Conservation (phyloP, 257 asterid species). For the Gentiana macrophylla region DNA sequence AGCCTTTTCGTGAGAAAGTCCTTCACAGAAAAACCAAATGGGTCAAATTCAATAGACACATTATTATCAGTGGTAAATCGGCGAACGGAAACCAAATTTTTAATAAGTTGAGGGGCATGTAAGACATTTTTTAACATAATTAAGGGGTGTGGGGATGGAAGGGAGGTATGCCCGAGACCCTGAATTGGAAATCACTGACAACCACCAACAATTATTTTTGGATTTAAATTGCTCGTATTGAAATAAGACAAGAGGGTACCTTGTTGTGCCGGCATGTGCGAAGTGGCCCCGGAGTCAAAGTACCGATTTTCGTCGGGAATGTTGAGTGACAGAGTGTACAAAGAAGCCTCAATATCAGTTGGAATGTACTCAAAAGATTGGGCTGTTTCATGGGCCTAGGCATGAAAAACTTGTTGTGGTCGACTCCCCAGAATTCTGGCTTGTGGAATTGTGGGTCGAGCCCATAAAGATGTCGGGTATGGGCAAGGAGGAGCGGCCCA, state of each 20-base stretch:
- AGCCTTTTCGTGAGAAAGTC: not conserved
- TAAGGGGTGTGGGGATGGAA: not conserved
- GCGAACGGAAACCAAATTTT: not conserved
- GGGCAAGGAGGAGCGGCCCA: too few relatives aligned
- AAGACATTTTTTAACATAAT: not conserved
- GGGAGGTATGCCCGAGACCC: not conserved
- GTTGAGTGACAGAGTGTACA: too few relatives aligned
- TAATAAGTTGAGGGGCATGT: not conserved
- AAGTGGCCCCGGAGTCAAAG: too few relatives aligned
- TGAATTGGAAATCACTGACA: not conserved
- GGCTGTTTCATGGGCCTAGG: too few relatives aligned
- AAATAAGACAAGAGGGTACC: conserved; percentile 2
- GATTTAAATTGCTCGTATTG: not conserved
- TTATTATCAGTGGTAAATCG: conserved; percentile 1
- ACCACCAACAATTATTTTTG: not conserved
- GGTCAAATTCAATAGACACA: conserved; percentile 2
- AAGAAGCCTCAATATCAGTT: too few relatives aligned
- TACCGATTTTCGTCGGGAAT: too few relatives aligned
- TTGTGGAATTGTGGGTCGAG: too few relatives aligned
- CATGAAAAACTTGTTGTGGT: too few relatives aligned
- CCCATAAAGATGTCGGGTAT: too few relatives aligned
- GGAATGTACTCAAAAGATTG: too few relatives aligned
- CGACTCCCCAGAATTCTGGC: too few relatives aligned
- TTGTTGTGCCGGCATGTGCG: not conserved
- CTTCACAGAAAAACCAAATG: conserved; percentile 6